Base-by-base conservation (phyloP, 768 basidiomycete genomes). In the Exidia glandulosa region DNA sequence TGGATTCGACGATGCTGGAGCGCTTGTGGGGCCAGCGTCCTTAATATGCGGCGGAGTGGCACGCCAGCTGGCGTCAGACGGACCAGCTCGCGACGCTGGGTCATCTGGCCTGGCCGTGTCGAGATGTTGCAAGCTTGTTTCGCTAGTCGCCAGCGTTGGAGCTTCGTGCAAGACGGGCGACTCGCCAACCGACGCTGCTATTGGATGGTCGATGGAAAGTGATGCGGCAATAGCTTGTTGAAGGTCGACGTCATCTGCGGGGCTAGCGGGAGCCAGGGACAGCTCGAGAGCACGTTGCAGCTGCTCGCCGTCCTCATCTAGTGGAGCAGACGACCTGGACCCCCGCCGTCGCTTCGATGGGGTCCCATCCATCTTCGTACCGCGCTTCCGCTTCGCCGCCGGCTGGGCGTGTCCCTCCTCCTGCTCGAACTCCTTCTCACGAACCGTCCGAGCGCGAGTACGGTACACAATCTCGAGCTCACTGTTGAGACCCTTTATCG, bases 401-500 rank as follows among this genome's bases (percentile, higher is more conserved):
- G 16, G 41, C 10, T 19, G 6, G 16, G 12, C 23, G 9, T 45
- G 41, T 19, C 19, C 19, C 0, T 45, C 41, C 19, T 12, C 9
- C 2, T 12, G 12, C 19, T 19, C 16, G 19, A 45, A 23, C 41
- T 6, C 41, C 6, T 45, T 14, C 19, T 45, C 41, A 10, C 16
- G 9, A 6, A 6, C 19, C 19, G 41, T 45, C 10, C 41, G 41
- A 6, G 25, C 25, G 7, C 50, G 50, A 6, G 9, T 6, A 4
- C 50, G 50, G 50, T 54, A 54, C 25, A 54, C 50, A 10, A 54
- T 31, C 27, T 54, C 50, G 50, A 54, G 50, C 29, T 48, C 58
- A 30, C 19, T 52, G 16, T 58, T 41, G 36, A 60, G 5, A 13
- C 59, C 58, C 25, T 62, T 57, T 33, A 25, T 70, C 66, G 2